phyloP scores from a whole-genome alignment of 2,329 filamentous ascomycete genomes.

The Zasmidium citrigriseum region DNA sequence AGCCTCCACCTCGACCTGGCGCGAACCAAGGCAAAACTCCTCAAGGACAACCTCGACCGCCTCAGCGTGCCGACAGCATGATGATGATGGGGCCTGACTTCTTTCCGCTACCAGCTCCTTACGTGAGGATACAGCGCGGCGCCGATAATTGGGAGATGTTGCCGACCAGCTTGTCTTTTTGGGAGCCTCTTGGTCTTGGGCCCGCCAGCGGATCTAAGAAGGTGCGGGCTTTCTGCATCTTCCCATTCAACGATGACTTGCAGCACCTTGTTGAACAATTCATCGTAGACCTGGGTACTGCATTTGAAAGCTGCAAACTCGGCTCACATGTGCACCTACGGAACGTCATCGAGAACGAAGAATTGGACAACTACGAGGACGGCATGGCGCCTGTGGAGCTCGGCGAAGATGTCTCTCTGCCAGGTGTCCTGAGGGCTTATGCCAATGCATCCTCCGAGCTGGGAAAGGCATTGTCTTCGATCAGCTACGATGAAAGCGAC shows the following conservation, averaged over 20 bases:
- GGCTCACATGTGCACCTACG: conserved; percentile 57
- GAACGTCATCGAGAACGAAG: conserved; percentile 38
- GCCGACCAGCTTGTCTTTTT: conserved; percentile 74
- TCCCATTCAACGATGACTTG: conserved; percentile 66
- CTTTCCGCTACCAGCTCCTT: conserved; percentile 67
- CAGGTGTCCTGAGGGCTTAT: conserved; percentile 25
- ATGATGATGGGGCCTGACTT: conserved; percentile 40
- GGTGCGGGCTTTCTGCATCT: conserved; percentile 69
- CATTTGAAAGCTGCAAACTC: conserved; percentile 73
- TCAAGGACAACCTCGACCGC: conserved; percentile 33
- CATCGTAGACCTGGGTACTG: conserved; percentile 65
- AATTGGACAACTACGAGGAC: conserved; percentile 26
- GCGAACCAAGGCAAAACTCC: conserved; percentile 18
- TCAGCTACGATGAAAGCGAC: conserved; percentile 41
- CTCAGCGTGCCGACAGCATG: conserved; percentile 30
- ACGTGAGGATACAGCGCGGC: conserved; percentile 70
- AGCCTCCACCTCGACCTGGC: conserved; percentile 18
- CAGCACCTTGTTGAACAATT: conserved; percentile 63
- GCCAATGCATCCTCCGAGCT: conserved; percentile 26
- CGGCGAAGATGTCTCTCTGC: conserved; percentile 17
- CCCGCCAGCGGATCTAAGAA: conserved; percentile 73
- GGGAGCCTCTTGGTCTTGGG: conserved; percentile 76
- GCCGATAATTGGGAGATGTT: conserved; percentile 71
- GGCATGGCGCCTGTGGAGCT: conserved; percentile 42
- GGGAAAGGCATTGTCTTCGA: conserved; percentile 28